phyloP scores from a whole-genome alignment of 805 yeast species.

The Metschnikowia cerradonensis region DNA sequence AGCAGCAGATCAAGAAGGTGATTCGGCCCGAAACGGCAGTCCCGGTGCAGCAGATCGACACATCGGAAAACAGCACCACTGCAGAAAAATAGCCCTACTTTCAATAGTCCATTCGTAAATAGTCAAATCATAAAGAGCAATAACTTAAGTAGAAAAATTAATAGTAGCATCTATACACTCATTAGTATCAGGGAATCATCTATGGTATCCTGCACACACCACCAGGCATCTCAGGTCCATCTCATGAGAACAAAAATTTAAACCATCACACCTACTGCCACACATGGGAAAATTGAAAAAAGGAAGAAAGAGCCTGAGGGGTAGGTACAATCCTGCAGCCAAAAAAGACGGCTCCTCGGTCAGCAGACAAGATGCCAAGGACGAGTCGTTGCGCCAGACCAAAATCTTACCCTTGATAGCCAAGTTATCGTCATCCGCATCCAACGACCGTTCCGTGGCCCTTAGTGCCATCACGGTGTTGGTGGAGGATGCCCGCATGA shows the following conservation, averaged over 20 bases:
- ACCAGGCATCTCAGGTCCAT: not conserved
- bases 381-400: conserved; percentile 46
- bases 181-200: not conserved
- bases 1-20: conserved; percentile 26
- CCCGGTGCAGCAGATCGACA: not conserved
- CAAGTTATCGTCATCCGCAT: conserved; percentile 56
- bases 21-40: conserved; percentile 26
- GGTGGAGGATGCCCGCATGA: conserved; percentile 62
- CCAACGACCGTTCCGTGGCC: conserved; percentile 77
- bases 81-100: too few species aligned
- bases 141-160: too few species aligned
- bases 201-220: not conserved
- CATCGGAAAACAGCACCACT: not conserved
- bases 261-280: not conserved
- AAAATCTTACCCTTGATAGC: conserved; percentile 66
- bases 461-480: conserved; percentile 67
- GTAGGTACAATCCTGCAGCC: conserved; percentile 35
- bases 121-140: too few species aligned
- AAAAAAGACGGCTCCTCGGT: conserved; percentile 15
- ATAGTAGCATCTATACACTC: too few species aligned
- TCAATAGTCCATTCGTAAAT: not conserved
- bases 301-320: conserved; percentile 39
- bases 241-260: conserved; percentile 4
- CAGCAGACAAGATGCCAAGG: conserved; percentile 30
- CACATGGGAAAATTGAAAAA: conserved; percentile 74